Percentiles rank a stretch among this genome's conserved stretches.
Evolutionary conservation across 2,329 filamentous ascomycete species (phyloP).

Genomic region (Nannizziopsis barbatae): DNA sequence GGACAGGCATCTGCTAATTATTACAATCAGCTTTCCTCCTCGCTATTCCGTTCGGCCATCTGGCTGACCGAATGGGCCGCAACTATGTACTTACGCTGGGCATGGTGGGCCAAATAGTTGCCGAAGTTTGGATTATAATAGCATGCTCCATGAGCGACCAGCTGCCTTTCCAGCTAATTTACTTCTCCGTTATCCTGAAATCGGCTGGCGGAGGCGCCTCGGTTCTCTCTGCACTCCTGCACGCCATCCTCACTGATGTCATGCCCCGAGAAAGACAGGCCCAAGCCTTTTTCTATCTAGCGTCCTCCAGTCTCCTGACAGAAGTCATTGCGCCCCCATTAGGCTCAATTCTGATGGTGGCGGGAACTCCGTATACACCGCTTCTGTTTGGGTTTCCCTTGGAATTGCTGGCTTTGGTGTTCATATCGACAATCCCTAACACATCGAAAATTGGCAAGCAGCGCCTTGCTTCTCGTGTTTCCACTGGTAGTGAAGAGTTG

Average conservation of each 20-base stretch:
- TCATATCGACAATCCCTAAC: not conserved
- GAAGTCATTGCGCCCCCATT: slow-evolving; percentile 1
- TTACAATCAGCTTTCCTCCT: not conserved
- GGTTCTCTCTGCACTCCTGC: not conserved
- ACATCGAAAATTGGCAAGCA: not conserved
- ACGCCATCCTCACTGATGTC: slow-evolving; percentile 4
- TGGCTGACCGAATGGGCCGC: slow-evolving; percentile 1
- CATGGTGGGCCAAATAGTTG: not conserved
- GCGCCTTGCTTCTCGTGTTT: not conserved
- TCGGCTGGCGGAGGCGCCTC: not conserved
- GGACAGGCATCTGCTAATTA: not conserved
- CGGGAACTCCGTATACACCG: slow-evolving; percentile 1
- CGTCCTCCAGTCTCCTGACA: not conserved
- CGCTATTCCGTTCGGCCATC: slow-evolving; percentile 5
- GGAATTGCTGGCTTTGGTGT: not conserved
- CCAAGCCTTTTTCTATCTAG: slow-evolving; percentile 5
- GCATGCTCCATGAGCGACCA: not conserved
- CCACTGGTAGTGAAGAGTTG: not conserved
- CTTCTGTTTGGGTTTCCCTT: not conserved
- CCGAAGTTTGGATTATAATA: slow-evolving; percentile 3
- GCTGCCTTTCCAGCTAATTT: slow-evolving; percentile 1
- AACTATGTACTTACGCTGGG: slow-evolving; percentile 1
- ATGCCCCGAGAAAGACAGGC: not conserved
- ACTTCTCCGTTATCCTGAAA: slow-evolving; percentile 1
- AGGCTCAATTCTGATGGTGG: not conserved